Percentiles rank a stretch among this genome's conserved stretches.
These are phyloP conservation scores for Achlya hypogyna DNA, from an alignment of 352 stramenopile species.

Conservation along the genomic window DNA sequence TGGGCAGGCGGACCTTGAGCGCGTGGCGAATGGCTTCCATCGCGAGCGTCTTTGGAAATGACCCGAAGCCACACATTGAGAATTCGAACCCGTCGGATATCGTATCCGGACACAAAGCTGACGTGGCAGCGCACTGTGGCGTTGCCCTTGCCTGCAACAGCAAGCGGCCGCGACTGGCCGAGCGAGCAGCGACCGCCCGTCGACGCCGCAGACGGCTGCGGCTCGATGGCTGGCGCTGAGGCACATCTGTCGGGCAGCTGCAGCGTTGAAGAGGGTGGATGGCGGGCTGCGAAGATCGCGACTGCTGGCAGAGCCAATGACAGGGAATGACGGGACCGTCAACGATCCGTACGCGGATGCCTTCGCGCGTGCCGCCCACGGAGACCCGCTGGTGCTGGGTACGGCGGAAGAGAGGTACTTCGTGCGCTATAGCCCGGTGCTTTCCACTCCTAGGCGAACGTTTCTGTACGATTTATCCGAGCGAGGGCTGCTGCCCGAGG, in stretches of 20 bases:
- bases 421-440: neutral
- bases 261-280: too few species aligned
- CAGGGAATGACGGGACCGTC: neutral
- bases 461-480: neutral
- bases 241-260: too few species aligned
- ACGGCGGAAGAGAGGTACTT: neutral
- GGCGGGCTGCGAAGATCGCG: too few species aligned
- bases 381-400: neutral
- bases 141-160: neutral
- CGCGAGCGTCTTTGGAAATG: neutral
- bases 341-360: neutral
- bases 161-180: too few species aligned
- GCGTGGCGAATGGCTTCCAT: constrained; percentile 75
- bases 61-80: neutral
- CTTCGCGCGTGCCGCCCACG: neutral
- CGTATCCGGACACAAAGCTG: neutral
- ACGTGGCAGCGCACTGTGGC: neutral
- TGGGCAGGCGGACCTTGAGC: constrained; percentile 62
- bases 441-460: neutral
- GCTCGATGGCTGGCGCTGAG: too few species aligned
- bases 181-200: too few species aligned
- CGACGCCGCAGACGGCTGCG: too few species aligned
- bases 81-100: neutral
- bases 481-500: neutral
- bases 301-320: neutral